A percentile compares a stretch with the other conserved stretches of the same genome.
Conservation (phyloP, 345 rosid species). For the Populus ilicifolia region DNA sequence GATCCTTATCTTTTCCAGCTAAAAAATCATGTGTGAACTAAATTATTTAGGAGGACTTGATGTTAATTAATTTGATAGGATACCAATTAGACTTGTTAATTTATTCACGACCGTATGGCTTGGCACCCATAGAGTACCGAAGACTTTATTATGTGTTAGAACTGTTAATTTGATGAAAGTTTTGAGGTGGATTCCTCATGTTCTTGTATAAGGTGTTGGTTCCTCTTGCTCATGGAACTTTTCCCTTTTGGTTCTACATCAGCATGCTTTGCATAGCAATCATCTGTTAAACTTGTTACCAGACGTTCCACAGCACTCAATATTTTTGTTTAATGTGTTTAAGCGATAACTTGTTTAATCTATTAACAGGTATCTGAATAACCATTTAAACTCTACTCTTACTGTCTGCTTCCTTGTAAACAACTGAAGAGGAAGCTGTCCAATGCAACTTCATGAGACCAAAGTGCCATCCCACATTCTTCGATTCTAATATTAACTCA, state of each 20-base stretch:
- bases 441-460: constrained; percentile 50
- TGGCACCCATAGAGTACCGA: neutral
- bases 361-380: constrained; percentile 57
- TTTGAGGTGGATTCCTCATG: neutral
- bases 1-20: neutral
- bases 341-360: neutral
- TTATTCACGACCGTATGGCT: neutral
- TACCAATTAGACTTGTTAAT: neutral
- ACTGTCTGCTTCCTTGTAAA: constrained; percentile 50
- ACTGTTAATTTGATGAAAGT: neutral
- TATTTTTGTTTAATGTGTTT: neutral
- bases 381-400: constrained; percentile 58
- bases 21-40: neutral
- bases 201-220: neutral
- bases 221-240: neutral
- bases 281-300: neutral
- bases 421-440: constrained; percentile 41
- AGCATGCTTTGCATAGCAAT: neutral
- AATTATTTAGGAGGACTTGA: neutral
- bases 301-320: neutral
- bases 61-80: neutral
- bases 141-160: neutral
- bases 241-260: neutral
- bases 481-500: constrained; percentile 74
- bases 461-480: constrained; percentile 74